These are phyloP conservation scores for Starmerella floricola DNA, from an alignment of 805 yeast species.

Conservation along the genomic window DNA sequence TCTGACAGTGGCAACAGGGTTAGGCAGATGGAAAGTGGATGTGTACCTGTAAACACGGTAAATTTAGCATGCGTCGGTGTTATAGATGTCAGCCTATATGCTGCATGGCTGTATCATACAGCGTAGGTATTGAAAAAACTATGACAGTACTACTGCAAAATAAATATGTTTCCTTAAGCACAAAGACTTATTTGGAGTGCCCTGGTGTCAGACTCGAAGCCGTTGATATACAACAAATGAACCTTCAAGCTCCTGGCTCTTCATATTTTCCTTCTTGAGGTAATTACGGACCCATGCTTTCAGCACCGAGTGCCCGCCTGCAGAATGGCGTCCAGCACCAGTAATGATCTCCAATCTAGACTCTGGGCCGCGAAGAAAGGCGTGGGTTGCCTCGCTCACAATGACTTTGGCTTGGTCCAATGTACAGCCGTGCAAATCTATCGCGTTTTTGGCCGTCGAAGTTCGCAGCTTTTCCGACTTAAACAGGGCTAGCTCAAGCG, in stretches of 20 bases:
- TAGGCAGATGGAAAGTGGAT: no score
- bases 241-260: conserved; percentile 11
- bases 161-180: no score
- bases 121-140: no score
- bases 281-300: conserved; percentile 15
- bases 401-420: conserved; percentile 11
- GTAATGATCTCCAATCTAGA: conserved; percentile 12
- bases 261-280: conserved; percentile 4
- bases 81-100: no score
- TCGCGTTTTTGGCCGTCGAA: background rate
- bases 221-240: conserved; percentile 10
- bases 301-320: conserved; percentile 11
- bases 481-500: conserved; percentile 7
- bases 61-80: no score
- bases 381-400: conserved; percentile 3
- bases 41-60: no score
- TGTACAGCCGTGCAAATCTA: conserved; percentile 18
- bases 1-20: background rate
- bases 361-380: background rate
- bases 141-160: no score
- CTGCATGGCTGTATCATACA: no score
- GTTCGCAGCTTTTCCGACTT: background rate
- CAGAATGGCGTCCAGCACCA: conserved; percentile 18
- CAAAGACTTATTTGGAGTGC: no score
- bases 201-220: background rate